phyloP scores from a whole-genome alignment of 73 alveolate genomes.

The Tetrahymena malaccensis region DNA sequence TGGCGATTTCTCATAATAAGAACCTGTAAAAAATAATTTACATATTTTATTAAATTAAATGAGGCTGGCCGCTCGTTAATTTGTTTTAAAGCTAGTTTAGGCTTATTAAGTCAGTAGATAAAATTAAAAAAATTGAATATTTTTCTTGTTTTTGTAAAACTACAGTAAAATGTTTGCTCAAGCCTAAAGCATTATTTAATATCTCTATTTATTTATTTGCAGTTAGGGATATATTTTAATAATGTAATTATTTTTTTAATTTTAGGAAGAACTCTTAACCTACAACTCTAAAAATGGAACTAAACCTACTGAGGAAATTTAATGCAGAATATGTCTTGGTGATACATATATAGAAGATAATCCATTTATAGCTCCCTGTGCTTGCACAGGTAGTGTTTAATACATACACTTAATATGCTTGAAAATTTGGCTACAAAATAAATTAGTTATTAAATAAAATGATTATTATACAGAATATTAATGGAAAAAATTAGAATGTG shows the following conservation, averaged over 20 bases:
- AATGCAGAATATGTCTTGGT: constrained; percentile 27
- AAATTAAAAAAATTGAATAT: no score
- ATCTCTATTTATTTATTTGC: no score
- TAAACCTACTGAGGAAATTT: background rate
- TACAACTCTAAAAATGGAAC: background rate
- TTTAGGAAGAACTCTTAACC: background rate
- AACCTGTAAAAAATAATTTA: background rate
- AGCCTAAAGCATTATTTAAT: background rate
- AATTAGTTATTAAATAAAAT: constrained; percentile 9
- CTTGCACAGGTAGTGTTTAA: constrained; percentile 12
- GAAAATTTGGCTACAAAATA: constrained; percentile 21
- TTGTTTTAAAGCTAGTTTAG: no score
- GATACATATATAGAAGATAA: constrained; percentile 13
- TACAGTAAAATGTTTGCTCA: no score
- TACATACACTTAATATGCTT: constrained; percentile 27
- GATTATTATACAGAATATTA: constrained; percentile 24
- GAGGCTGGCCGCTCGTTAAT: background rate
- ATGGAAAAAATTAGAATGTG: constrained; percentile 40
- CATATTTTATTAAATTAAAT: no score
- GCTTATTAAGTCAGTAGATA: background rate
- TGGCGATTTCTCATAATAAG: background rate
- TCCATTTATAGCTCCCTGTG: constrained; percentile 33
- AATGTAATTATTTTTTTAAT: background rate
- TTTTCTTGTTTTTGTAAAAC: no score
- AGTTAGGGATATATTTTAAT: background rate